These are phyloP conservation scores for Plectosphaerella cucumerina DNA, from an alignment of 2,329 filamentous ascomycete genomes.

Conservation along the genomic window DNA sequence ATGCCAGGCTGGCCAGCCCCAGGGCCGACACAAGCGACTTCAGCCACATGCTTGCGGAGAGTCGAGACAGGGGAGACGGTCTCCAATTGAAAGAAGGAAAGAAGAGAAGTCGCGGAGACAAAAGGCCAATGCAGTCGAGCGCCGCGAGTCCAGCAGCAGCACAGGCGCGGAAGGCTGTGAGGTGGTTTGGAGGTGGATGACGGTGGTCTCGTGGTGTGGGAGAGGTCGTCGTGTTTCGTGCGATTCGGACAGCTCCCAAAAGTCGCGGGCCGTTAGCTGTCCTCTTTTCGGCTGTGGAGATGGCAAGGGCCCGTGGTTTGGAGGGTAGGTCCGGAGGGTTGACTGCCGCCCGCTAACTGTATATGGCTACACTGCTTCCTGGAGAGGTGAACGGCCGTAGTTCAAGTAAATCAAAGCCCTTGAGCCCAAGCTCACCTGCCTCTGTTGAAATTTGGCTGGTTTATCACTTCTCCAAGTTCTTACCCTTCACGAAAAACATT, in stretches of 20 bases:
- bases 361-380: too few species aligned
- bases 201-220: slow-evolving; percentile 6
- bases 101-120: slow-evolving; percentile 6
- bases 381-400: too few species aligned
- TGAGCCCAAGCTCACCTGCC: too few species aligned
- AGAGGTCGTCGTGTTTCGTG: neutral
- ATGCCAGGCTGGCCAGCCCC: slow-evolving; percentile 46
- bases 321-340: neutral
- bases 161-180: slow-evolving; percentile 10
- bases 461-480: too few species aligned
- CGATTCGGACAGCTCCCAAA: neutral
- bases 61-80: neutral
- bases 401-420: too few species aligned
- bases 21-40: slow-evolving; percentile 39
- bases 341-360: too few species aligned
- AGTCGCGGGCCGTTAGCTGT: slow-evolving; percentile 19
- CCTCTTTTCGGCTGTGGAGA: slow-evolving; percentile 18
- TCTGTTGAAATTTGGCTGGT: too few species aligned
- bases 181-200: slow-evolving; percentile 12
- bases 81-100: slow-evolving; percentile 3
- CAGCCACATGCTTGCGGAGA: slow-evolving; percentile 37
- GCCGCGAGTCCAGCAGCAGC: slow-evolving; percentile 13
- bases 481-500: too few species aligned
- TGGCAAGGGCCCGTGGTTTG: neutral
- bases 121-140: slow-evolving; percentile 5